phyloP scores from a whole-genome alignment of 305 asterid genomes.

The Caryopteris hybrid region DNA sequence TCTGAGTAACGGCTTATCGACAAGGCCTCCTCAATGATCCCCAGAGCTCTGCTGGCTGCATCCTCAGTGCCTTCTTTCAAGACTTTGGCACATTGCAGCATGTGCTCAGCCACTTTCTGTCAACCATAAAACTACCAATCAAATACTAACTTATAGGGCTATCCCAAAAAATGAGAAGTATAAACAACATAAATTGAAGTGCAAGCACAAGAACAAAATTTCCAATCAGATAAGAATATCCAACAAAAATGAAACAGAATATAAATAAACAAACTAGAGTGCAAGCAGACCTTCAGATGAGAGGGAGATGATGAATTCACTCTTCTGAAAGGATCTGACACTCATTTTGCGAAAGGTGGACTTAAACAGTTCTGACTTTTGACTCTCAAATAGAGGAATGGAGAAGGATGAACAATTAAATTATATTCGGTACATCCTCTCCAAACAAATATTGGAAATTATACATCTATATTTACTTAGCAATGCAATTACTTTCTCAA shows the following conservation, averaged over 20 bases:
- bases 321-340: too few relatives aligned
- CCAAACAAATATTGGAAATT: too few relatives aligned
- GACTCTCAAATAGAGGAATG: background rate
- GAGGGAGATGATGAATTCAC: too few relatives aligned
- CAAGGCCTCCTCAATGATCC: conserved; percentile 54
- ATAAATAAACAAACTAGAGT: background rate
- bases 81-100: conserved; percentile 44
- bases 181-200: background rate
- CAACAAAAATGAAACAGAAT: background rate
- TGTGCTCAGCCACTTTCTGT: conserved; percentile 66
- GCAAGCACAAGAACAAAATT: background rate
- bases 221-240: conserved; percentile 18
- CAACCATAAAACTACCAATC: conserved; percentile 27
- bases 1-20: conserved; percentile 73
- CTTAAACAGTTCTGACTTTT: background rate
- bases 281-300: too few relatives aligned
- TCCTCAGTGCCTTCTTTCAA: conserved; percentile 56
- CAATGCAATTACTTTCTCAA: too few relatives aligned
- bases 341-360: too few relatives aligned
- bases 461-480: background rate
- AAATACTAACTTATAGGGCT: conserved; percentile 17
- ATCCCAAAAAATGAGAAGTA: background rate
- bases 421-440: too few relatives aligned
- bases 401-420: background rate
- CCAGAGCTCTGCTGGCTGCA: conserved; percentile 58